Base-by-base conservation (phyloP, 768 basidiomycete species). In the Rhodocollybia butyracea region DNA sequence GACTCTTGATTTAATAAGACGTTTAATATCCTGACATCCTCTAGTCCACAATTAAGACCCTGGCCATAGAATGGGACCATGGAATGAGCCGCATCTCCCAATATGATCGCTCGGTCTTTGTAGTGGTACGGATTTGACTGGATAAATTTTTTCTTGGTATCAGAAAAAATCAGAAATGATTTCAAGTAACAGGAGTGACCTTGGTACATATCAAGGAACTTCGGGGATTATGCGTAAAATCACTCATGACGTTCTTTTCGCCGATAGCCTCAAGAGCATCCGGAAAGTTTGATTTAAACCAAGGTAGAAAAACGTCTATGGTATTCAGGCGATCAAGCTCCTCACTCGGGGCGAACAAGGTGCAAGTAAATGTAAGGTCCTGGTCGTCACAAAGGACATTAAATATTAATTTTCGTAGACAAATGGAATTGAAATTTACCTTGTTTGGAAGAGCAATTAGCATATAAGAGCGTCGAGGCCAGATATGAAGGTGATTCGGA, bases 41-140 rank as follows among this genome's bases (percentile, higher is more conserved):
- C 96, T 51, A 99, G 81, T 15, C 96, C 96, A 66, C 95, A 97
- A 67, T 99, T 99, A 62, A 98, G 80, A 39, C 96, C 96, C 78
- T 99, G 96, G 40, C 96, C 91, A 68, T 90, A 94, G 74, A 94
- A 95, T 59, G 96, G 95, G n/a, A 95, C 94, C 94, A 98, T 98
- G 40, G 93, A 89, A 71, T 99, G 96, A 11, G 94, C 92, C 38
- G 96, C 89, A 70, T 99, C 96, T 54, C 96, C 96, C 47, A 99
- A 73, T 54, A 98, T 81, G 36, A 98, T 79, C 59, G 78, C 92
- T 62, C 90, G 81, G 73, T 93, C 91, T 72, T 82, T 81, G 77
- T 92, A 93, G 71, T 97, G 93, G 72, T 94, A 95, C 47, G 93
- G 94, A 56, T 78, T 85, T 63, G 84, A 81, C 94, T 95, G 60